Conservation (phyloP, 2,329 filamentous ascomycete genomes). For the Dothistroma septosporum region DNA sequence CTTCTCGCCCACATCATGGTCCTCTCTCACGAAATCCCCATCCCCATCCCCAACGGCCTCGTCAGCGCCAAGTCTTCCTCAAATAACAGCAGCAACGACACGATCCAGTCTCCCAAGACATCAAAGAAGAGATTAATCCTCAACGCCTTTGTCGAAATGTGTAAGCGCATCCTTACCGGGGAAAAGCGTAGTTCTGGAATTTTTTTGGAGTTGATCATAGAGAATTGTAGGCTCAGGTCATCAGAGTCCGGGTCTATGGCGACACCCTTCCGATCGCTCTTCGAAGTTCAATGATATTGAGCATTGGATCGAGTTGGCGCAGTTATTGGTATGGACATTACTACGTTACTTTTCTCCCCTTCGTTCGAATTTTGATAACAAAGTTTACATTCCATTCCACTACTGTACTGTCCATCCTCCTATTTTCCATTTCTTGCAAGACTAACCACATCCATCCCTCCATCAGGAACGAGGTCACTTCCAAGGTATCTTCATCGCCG, state of each 20-base stretch:
- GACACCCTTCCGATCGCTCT: conserved; percentile 61
- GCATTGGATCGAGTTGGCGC: conserved; percentile 59
- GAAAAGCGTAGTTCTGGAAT: too few species aligned
- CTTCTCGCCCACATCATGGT: neutral
- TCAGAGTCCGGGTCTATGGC: conserved; percentile 57
- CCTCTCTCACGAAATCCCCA: neutral
- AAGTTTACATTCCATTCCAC: too few species aligned
- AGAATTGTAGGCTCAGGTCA: conserved; percentile 44
- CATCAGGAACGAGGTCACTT: conserved; percentile 55
- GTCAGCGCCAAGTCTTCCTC: neutral
- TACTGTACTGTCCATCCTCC: too few species aligned
- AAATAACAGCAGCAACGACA: neutral
- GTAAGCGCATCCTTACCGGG: too few species aligned
- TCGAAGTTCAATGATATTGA: conserved; percentile 57
- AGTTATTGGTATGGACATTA: conserved; percentile 43
- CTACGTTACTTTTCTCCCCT: neutral
- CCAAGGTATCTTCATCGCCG: conserved; percentile 64
- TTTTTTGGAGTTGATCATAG: neutral
- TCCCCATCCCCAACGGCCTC: neutral
- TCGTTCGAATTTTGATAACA: too few species aligned
- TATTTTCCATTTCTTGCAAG: neutral
- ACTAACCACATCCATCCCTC: neutral
- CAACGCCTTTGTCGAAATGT: conserved; percentile 40
- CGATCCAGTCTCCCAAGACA: neutral
- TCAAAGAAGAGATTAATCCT: conserved; percentile 42